Conservation (phyloP, 306 rosid genomes). For the Acacia crassicarpa region DNA sequence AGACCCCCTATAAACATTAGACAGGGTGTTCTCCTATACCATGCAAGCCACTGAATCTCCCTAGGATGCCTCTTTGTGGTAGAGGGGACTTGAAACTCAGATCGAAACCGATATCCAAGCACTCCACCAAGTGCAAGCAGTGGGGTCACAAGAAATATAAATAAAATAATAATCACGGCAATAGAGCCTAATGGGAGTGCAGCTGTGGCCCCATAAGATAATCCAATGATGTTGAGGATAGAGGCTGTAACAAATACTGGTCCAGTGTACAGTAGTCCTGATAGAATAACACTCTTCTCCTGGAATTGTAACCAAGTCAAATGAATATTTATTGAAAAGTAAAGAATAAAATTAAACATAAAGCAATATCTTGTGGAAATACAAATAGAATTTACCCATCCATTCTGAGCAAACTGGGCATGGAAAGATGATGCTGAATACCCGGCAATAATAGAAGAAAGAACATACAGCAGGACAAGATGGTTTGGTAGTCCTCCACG, state of each 20-base stretch:
- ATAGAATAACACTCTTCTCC: conserved; percentile 68
- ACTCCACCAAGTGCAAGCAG: conserved; percentile 89
- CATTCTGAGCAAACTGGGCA: conserved; percentile 58
- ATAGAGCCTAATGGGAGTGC: conserved; percentile 82
- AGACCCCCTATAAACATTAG: conserved; percentile 86
- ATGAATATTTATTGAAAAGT: conserved; percentile 1
- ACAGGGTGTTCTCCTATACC: conserved; percentile 77
- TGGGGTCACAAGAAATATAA: conserved; percentile 58
- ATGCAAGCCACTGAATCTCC: conserved; percentile 67
- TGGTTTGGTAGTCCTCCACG: conserved; percentile 72
- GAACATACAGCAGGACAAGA: conserved; percentile 52
- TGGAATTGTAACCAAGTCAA: conserved; percentile 42
- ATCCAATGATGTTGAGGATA: conserved; percentile 66
- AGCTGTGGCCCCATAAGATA: conserved; percentile 61
- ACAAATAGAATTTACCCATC: conserved; percentile 65
- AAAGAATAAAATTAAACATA: neutral
- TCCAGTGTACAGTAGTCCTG: conserved; percentile 70
- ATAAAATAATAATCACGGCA: conserved; percentile 53
- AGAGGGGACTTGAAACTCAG: conserved; percentile 63
- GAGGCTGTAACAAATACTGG: conserved; percentile 62
- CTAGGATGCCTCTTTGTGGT: conserved; percentile 57
- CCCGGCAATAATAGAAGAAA: conserved; percentile 72
- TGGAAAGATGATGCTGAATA: conserved; percentile 77
- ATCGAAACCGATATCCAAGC: conserved; percentile 56
- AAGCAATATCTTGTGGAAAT: conserved; percentile 12